Conservation (phyloP, 2,329 filamentous ascomycete species). For the Orbilia brochopaga region DNA sequence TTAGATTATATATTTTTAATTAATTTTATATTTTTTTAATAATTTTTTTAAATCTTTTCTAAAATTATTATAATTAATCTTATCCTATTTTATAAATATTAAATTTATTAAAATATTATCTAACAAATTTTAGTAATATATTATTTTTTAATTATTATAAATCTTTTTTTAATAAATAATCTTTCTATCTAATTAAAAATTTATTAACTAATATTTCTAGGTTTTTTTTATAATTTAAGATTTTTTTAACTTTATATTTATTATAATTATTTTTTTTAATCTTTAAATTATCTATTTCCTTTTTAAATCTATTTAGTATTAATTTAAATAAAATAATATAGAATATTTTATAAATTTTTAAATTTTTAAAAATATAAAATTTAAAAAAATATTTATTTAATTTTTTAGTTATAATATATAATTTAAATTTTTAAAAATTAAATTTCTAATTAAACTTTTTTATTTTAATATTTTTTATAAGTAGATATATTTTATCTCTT, state of each 20-base stretch:
- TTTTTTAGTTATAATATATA: constrained; percentile 2
- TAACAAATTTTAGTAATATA: too few relatives aligned
- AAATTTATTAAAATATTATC: too few relatives aligned
- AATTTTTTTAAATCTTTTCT: too few relatives aligned
- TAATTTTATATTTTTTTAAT: too few relatives aligned
- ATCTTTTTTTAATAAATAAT: not conserved
- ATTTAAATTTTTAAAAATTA: not conserved
- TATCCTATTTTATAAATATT: too few relatives aligned
- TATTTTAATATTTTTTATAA: constrained; percentile 13
- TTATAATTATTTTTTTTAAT: not conserved
- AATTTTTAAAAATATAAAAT: constrained; percentile 5
- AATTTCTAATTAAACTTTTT: constrained; percentile 1
- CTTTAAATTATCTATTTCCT: not conserved
- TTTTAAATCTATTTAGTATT: not conserved
- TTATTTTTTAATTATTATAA: too few relatives aligned
- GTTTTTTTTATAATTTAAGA: not conserved
- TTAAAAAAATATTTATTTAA: constrained; percentile 7
- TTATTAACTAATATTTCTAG: not conserved
- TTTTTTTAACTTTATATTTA: constrained; percentile 7
- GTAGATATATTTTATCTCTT: not conserved
- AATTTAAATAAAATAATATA: constrained; percentile 7
- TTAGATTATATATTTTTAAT: too few relatives aligned
- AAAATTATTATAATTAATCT: too few relatives aligned
- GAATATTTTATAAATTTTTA: constrained; percentile 5
- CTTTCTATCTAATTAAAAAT: constrained; percentile 2